Evolutionary conservation across 208 protist genomes (phyloP).

Genomic region (Perkinsela sp.): DNA sequence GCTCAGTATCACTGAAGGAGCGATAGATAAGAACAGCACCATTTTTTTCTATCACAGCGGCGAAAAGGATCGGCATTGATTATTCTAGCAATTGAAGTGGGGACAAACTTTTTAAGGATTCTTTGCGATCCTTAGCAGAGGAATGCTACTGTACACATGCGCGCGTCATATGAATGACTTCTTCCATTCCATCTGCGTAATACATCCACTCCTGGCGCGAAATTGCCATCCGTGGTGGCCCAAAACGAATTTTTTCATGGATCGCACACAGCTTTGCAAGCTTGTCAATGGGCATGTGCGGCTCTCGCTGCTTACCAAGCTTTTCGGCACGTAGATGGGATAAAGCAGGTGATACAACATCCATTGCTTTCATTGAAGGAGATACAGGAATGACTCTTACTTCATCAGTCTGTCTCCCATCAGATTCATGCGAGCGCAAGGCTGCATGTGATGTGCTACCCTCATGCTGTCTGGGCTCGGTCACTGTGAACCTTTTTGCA

Average conservation of each 20-base stretch:
- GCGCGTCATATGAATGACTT: neutral
- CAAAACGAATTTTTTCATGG: neutral
- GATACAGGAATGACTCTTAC: neutral
- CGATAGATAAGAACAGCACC: no score
- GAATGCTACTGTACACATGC: no score
- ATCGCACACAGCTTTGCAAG: neutral
- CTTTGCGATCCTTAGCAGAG: no score
- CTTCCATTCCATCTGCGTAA: neutral
- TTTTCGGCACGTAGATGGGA: neutral
- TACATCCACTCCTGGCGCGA: neutral
- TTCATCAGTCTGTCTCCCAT: neutral
- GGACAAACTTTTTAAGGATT: no score
- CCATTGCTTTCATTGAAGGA: neutral
- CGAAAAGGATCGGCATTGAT: no score
- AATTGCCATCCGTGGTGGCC: neutral
- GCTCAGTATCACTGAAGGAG: no score
- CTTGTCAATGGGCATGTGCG: neutral
- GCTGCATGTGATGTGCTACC: neutral
- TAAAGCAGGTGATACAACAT: neutral
- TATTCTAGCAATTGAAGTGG: no score
- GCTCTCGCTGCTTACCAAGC: neutral
- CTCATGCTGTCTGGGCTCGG: neutral
- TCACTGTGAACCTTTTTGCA: neutral
- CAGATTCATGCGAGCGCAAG: neutral
- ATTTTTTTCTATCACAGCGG: no score